A percentile compares a stretch with the other conserved stretches of the same genome.
These are phyloP conservation scores for Cicer pinnatifidum DNA, from an alignment of 306 rosid genomes.

Conservation along the genomic window DNA sequence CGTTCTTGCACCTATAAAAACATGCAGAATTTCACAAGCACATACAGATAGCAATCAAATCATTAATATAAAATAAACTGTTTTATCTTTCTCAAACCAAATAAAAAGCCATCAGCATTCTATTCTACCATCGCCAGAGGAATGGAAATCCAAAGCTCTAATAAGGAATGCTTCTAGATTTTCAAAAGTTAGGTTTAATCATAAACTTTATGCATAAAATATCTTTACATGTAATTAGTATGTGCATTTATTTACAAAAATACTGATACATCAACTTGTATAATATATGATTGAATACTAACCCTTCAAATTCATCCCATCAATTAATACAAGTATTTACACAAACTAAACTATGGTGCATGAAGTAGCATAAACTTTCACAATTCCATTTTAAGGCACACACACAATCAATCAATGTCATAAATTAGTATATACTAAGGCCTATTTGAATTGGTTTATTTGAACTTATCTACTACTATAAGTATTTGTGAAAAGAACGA, in stretches of 20 bases:
- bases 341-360: background rate
- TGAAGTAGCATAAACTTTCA: background rate
- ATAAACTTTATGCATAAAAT: background rate
- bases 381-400: background rate
- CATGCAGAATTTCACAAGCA: constrained; percentile 13
- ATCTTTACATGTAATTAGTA: background rate
- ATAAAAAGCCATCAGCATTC: background rate
- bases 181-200: background rate
- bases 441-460: no score
- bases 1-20: constrained; percentile 57
- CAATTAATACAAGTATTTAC: constrained; percentile 4
- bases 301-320: background rate
- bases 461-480: no score
- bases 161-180: background rate
- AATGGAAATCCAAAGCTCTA: background rate
- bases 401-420: background rate
- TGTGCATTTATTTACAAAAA: background rate
- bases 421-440: background rate
- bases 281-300: background rate
- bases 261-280: background rate
- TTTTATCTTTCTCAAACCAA: background rate
- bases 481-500: no score
- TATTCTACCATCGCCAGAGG: background rate
- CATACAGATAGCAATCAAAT: background rate
- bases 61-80: background rate